Conservation (phyloP, 345 rosid species). For the Rhizophora mangle region DNA sequence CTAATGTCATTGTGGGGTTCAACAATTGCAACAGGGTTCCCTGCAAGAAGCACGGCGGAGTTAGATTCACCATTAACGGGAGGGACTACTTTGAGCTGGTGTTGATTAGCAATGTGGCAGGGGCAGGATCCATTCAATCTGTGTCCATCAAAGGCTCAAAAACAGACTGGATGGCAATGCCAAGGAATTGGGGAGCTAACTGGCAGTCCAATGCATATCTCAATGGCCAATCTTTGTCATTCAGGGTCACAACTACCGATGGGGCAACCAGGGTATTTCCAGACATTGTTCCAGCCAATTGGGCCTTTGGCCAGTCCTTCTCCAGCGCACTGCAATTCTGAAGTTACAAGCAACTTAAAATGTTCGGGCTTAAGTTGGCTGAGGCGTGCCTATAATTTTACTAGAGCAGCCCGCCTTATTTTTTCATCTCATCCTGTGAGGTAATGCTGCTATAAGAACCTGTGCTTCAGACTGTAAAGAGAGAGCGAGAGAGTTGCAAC, state of each 20-base stretch:
- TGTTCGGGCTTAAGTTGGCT: slow-evolving; percentile 11
- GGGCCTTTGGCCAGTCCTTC: slow-evolving; percentile 57
- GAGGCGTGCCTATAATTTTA: slow-evolving; percentile 26
- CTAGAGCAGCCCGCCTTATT: slow-evolving; percentile 22
- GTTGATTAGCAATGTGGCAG: slow-evolving; percentile 63
- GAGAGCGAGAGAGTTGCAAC: background rate
- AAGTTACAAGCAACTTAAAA: background rate
- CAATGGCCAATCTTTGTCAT: slow-evolving; percentile 75
- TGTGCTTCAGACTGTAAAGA: background rate
- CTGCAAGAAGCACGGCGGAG: slow-evolving; percentile 78
- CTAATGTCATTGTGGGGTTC: background rate
- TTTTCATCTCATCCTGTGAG: too few relatives aligned
- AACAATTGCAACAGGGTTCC: slow-evolving; percentile 52
- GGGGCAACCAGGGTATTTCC: slow-evolving; percentile 48
- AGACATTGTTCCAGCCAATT: slow-evolving; percentile 52
- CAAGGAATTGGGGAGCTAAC: slow-evolving; percentile 93
- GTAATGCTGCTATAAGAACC: background rate
- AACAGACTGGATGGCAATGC: slow-evolving; percentile 75
- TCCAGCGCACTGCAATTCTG: slow-evolving; percentile 12
- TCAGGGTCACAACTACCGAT: slow-evolving; percentile 67
- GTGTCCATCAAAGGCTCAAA: slow-evolving; percentile 73
- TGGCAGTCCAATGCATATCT: slow-evolving; percentile 93
- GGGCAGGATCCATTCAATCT: slow-evolving; percentile 65
- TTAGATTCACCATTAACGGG: slow-evolving; percentile 79
- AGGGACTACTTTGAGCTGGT: slow-evolving; percentile 87